These are phyloP conservation scores for Cordyceps javanica DNA, from an alignment of 2,329 filamentous ascomycete genomes.

Conservation along the genomic window DNA sequence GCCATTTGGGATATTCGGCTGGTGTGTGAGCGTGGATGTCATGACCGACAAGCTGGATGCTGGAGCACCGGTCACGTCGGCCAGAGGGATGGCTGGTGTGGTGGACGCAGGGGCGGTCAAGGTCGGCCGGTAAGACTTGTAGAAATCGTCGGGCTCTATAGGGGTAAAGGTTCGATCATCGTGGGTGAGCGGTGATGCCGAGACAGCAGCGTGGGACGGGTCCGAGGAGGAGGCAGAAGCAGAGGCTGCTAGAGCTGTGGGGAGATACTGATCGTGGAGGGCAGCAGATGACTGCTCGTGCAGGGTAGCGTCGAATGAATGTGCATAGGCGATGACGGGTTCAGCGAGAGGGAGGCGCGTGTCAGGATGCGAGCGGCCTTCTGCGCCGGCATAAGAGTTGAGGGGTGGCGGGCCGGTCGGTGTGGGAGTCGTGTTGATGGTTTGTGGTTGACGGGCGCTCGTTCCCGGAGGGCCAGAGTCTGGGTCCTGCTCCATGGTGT, in stretches of 20 bases:
- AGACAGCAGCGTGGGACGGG: not conserved
- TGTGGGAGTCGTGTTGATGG: slow-evolving; percentile 16
- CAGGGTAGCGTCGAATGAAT: slow-evolving; percentile 19
- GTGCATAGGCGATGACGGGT: slow-evolving; percentile 21
- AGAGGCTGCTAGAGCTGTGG: slow-evolving; percentile 13
- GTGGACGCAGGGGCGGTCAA: slow-evolving; percentile 11
- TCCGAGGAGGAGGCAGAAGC: slow-evolving; percentile 20
- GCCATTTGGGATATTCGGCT: slow-evolving; percentile 43
- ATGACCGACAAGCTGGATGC: slow-evolving; percentile 17
- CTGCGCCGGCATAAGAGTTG: not conserved
- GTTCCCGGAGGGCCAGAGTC: slow-evolving; percentile 14
- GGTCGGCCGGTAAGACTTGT: slow-evolving; percentile 41
- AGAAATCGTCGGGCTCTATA: slow-evolving; percentile 50
- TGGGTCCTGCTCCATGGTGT: slow-evolving; percentile 41
- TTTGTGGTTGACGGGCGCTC: slow-evolving; percentile 18
- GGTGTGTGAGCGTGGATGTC: slow-evolving; percentile 36
- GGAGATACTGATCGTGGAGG: slow-evolving; percentile 7
- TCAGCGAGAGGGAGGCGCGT: not conserved
- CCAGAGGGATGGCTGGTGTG: slow-evolving; percentile 28
- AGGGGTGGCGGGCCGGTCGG: not conserved
- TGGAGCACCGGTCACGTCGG: not conserved
- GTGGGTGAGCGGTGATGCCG: slow-evolving; percentile 20
- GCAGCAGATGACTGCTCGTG: too few species aligned
- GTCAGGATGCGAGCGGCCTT: slow-evolving; percentile 9
- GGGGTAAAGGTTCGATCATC: slow-evolving; percentile 36